Percentiles rank a stretch among this genome's conserved stretches.
Evolutionary conservation across 192 early-diverging fungal genomes (phyloP).

Genomic region (Helicostylum pulchrum): DNA sequence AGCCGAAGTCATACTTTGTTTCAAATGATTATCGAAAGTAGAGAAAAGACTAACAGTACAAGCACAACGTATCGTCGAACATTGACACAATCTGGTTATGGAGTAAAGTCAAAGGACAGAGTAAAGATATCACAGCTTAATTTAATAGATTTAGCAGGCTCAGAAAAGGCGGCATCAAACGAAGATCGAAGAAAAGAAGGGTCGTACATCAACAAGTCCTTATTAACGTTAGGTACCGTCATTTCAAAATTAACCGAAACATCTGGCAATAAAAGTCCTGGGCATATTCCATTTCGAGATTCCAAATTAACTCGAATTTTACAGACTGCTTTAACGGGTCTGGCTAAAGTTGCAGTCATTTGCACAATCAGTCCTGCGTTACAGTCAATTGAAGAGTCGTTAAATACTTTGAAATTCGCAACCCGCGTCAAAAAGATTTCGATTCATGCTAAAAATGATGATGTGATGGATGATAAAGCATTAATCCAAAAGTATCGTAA

Average conservation of each 20-base stretch:
- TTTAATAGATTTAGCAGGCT: slow-evolving; percentile 78
- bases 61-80: slow-evolving; percentile 13
- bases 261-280: slow-evolving; percentile 40
- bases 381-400: slow-evolving; percentile 78
- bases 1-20: slow-evolving; percentile 96
- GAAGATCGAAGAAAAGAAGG: slow-evolving; percentile 19
- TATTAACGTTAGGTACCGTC: slow-evolving; percentile 89
- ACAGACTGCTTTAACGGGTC: slow-evolving; percentile 88
- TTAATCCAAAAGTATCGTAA: slow-evolving; percentile 77
- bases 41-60: slow-evolving; percentile 49
- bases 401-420: slow-evolving; percentile 96
- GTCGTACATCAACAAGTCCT: slow-evolving; percentile 14
- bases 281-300: slow-evolving; percentile 95
- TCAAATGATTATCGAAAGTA: slow-evolving; percentile 84
- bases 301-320: slow-evolving; percentile 94
- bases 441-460: slow-evolving; percentile 79
- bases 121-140: slow-evolving; percentile 57
- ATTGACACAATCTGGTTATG: neutral
- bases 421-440: slow-evolving; percentile 85
- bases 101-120: slow-evolving; percentile 14
- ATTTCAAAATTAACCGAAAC: slow-evolving; percentile 86
- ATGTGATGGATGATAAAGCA: slow-evolving; percentile 77
- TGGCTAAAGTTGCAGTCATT: slow-evolving; percentile 85
- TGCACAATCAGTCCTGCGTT: slow-evolving; percentile 85
- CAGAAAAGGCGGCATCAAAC: slow-evolving; percentile 15